phyloP scores from a whole-genome alignment of 805 yeast genomes.

The Myxozyma mucilagina region DNA sequence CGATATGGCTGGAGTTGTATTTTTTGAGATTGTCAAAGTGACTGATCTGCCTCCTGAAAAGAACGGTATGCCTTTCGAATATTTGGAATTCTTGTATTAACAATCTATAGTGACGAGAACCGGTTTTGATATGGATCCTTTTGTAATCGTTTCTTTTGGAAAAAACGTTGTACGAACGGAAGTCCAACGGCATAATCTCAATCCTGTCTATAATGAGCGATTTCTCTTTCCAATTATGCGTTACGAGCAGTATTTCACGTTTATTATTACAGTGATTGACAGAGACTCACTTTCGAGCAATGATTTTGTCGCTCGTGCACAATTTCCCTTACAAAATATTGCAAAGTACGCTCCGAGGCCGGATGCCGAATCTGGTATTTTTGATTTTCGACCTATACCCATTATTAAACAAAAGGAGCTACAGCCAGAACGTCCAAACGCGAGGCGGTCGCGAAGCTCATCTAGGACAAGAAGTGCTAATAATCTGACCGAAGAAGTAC shows the following conservation, averaged over 20 bases:
- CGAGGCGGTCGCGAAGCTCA: not conserved
- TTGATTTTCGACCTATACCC: not conserved
- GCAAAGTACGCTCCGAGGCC: constrained; percentile 40
- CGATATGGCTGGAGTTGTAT: constrained; percentile 62
- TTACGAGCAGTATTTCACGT: constrained; percentile 62
- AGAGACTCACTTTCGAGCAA: constrained; percentile 81
- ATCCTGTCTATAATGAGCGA: constrained; percentile 79
- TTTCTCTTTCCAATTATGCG: constrained; percentile 74
- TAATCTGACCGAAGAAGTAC: not conserved
- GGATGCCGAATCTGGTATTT: constrained; percentile 41
- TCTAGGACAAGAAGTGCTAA: not conserved
- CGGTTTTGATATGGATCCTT: constrained; percentile 95
- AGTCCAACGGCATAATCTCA: constrained; percentile 76
- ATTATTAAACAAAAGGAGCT: not conserved
- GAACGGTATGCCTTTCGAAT: constrained; percentile 40
- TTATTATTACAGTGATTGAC: constrained; percentile 76
- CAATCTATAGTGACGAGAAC: constrained; percentile 53
- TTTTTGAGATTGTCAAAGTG: constrained; percentile 73
- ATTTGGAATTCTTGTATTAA: not conserved
- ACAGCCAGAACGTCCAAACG: not conserved
- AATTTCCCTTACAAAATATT: constrained; percentile 57
- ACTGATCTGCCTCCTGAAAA: constrained; percentile 75
- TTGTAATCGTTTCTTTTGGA: constrained; percentile 88
- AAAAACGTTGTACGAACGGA: constrained; percentile 83
- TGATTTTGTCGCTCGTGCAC: constrained; percentile 72